A percentile compares a stretch with the other conserved stretches of the same genome.
These are phyloP conservation scores for Dictyostelium intermedium DNA, from an alignment of 78 protist genomes.

Conservation along the genomic window DNA sequence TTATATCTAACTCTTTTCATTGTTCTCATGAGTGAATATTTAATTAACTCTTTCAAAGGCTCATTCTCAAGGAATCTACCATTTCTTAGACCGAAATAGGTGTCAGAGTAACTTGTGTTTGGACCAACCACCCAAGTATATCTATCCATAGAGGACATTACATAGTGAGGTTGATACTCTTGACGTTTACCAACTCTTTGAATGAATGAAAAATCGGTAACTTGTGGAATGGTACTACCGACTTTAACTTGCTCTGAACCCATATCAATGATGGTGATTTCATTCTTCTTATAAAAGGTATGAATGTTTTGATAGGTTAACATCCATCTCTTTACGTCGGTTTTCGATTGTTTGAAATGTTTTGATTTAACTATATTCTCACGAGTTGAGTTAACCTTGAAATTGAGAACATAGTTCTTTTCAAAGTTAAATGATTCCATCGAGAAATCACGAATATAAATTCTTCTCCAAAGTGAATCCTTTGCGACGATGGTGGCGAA, in stretches of 20 bases:
- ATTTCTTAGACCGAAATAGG: background rate
- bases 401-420: background rate
- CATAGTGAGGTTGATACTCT: slow-evolving; percentile 44
- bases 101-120: background rate
- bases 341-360: background rate
- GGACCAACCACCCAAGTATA: slow-evolving; percentile 8
- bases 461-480: slow-evolving; percentile 22
- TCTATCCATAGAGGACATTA: slow-evolving; percentile 11
- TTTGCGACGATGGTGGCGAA: background rate
- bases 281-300: background rate
- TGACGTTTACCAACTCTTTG: slow-evolving; percentile 4
- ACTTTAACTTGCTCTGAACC: slow-evolving; percentile 1
- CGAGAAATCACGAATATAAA: background rate
- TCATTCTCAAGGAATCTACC: background rate
- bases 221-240: background rate
- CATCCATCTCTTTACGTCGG: background rate
- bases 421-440: slow-evolving; percentile 12
- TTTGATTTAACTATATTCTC: background rate
- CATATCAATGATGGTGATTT: slow-evolving; percentile 1
- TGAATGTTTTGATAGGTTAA: background rate
- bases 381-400: background rate
- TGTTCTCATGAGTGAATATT: background rate
- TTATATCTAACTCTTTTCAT: background rate
- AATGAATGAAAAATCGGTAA: background rate
- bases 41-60: background rate